Conservation (phyloP, 441 rosid species). For the Adansonia madagascariensis region DNA sequence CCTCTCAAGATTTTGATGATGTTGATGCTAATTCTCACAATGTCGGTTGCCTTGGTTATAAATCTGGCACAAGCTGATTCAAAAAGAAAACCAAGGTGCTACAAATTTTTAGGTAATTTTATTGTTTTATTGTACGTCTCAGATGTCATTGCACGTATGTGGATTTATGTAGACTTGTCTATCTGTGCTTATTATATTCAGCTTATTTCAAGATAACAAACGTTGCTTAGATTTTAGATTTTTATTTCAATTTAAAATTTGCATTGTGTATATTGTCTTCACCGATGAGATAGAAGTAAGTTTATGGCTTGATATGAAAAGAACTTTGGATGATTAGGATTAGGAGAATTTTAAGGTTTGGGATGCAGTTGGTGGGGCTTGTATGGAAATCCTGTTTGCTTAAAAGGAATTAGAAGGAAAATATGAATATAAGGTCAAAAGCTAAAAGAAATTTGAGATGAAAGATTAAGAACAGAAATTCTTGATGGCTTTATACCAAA, state of each 20-base stretch:
- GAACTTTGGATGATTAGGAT: neutral
- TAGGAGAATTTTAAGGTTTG: constrained; percentile 8
- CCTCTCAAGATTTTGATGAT: constrained; percentile 32
- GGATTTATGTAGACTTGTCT: neutral
- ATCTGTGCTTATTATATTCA: neutral
- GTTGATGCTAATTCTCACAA: constrained; percentile 29
- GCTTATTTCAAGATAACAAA: neutral
- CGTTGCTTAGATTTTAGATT: neutral
- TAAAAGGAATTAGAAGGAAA: constrained; percentile 14
- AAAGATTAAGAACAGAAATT: neutral
- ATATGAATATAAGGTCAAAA: too few species aligned
- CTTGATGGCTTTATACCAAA: too few species aligned
- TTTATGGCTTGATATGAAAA: neutral
- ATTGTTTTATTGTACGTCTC: neutral
- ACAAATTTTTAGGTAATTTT: constrained; percentile 57
- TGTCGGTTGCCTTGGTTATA: constrained; percentile 35
- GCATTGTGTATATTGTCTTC: neutral
- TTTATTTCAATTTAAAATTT: neutral
- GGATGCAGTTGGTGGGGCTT: constrained; percentile 6
- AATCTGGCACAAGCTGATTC: constrained; percentile 49
- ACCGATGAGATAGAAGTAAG: neutral
- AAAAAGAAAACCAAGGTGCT: constrained; percentile 64
- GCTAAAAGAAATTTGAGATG: neutral
- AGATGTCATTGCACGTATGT: neutral
- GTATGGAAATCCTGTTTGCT: neutral